phyloP scores from a whole-genome alignment of 345 rosid genomes.

The rapeseed (Brassica napus) region Da-Ae NC_063444.1:6461501-6462000 shows the following conservation, averaged over 20 bases:
- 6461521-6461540: constrained; percentile 77
- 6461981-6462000: constrained; percentile 75
- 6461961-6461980: constrained; percentile 86
- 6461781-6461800: constrained; percentile 94
- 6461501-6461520: constrained; percentile 16
- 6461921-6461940: constrained; percentile 92
- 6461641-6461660: constrained; percentile 21
- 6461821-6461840: constrained; percentile 63
- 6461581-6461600: constrained; percentile 89
- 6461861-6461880: constrained; percentile 17
- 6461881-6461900: constrained; percentile 13
- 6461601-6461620: constrained; percentile 95
- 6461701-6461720: constrained; percentile 25
- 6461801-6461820: constrained; percentile 92
- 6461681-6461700: neutral
- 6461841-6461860: constrained; percentile 4
- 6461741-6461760: constrained; percentile 67
- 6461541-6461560: constrained; percentile 86
- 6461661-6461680: neutral
- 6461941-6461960: constrained; percentile 87
- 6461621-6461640: constrained; percentile 99
- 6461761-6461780: constrained; percentile 86
- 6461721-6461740: constrained; percentile 95
- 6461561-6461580: constrained; percentile 87
- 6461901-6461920: constrained; percentile 57